phyloP scores from a whole-genome alignment of 2,329 filamentous ascomycete species.

The Nannizzia gypsea region DNA sequence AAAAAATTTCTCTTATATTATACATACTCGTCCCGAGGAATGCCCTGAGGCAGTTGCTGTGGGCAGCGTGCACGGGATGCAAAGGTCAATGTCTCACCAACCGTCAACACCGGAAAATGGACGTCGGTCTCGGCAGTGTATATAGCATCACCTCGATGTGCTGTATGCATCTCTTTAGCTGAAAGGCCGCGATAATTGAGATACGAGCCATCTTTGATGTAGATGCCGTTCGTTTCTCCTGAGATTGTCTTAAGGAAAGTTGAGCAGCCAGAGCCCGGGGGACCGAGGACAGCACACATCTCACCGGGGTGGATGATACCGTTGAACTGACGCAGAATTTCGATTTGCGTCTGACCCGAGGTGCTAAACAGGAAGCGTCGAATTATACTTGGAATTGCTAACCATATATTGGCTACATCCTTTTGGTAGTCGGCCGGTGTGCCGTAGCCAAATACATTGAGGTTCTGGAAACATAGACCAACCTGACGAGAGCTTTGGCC shows the following conservation, averaged over 20 bases:
- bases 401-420: conserved; percentile 30
- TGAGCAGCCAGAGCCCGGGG: conserved; percentile 48
- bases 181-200: conserved; percentile 59
- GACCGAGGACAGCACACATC: conserved; percentile 25
- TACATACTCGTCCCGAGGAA: background rate
- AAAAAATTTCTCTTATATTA: conserved; percentile 47
- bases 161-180: conserved; percentile 53
- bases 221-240: conserved; percentile 58
- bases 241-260: conserved; percentile 70
- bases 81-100: conserved; percentile 75
- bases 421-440: conserved; percentile 34
- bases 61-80: conserved; percentile 76
- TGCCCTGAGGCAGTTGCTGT: conserved; percentile 54
- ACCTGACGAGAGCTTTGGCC: background rate
- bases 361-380: conserved; percentile 14
- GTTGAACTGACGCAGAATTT: conserved; percentile 53
- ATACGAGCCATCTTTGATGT: conserved; percentile 55
- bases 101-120: conserved; percentile 72
- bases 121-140: conserved; percentile 82
- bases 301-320: conserved; percentile 38
- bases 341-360: conserved; percentile 28
- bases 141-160: conserved; percentile 54
- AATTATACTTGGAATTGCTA: conserved; percentile 13
- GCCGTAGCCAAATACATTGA: conserved; percentile 29
- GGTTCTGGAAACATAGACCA: conserved; percentile 28